Percentiles rank a stretch among this genome's conserved stretches.
These are phyloP conservation scores for Cyberlindnera americana DNA, from an alignment of 805 yeast species.

Conservation along the genomic window DNA sequence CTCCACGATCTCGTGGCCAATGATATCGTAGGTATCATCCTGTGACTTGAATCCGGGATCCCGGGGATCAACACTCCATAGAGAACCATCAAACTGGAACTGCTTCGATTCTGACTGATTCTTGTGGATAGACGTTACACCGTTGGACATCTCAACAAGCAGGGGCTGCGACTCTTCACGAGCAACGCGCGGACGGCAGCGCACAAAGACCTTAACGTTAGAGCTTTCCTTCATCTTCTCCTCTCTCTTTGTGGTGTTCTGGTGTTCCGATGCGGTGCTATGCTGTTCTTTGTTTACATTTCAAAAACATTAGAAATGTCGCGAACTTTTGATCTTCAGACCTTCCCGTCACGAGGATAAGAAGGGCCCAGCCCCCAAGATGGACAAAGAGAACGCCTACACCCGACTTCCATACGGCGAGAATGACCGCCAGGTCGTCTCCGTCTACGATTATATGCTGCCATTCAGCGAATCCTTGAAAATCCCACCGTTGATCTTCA, in stretches of 20 bases:
- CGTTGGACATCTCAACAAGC: slow-evolving; percentile 19
- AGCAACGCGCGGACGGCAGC: slow-evolving; percentile 44
- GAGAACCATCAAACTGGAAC: slow-evolving; percentile 49
- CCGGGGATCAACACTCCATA: slow-evolving; percentile 42
- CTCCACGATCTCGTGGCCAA: slow-evolving; percentile 57
- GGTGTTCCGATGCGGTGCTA: no score
- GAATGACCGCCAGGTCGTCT: slow-evolving; percentile 12
- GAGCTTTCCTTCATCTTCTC: no score
- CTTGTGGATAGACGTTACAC: slow-evolving; percentile 13
- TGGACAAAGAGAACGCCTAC: slow-evolving; percentile 1
- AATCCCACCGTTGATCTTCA: slow-evolving; percentile 42
- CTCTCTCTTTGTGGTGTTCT: no score
- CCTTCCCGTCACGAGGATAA: background rate
- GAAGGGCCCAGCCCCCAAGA: no score
- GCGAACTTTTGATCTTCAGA: background rate
- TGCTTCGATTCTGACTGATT: no score
- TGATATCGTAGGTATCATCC: slow-evolving; percentile 42
- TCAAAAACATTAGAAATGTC: background rate
- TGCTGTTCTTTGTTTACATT: slow-evolving; percentile 7
- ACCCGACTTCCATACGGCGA: slow-evolving; percentile 8
- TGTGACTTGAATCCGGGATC: slow-evolving; percentile 42
- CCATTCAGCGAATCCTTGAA: slow-evolving; percentile 7
- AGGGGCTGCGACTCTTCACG: slow-evolving; percentile 21
- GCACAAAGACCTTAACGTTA: slow-evolving; percentile 46
- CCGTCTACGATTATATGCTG: slow-evolving; percentile 13